Conservation (phyloP, 169 alveolate genomes). For the Plasmodium gonderi region DNA sequence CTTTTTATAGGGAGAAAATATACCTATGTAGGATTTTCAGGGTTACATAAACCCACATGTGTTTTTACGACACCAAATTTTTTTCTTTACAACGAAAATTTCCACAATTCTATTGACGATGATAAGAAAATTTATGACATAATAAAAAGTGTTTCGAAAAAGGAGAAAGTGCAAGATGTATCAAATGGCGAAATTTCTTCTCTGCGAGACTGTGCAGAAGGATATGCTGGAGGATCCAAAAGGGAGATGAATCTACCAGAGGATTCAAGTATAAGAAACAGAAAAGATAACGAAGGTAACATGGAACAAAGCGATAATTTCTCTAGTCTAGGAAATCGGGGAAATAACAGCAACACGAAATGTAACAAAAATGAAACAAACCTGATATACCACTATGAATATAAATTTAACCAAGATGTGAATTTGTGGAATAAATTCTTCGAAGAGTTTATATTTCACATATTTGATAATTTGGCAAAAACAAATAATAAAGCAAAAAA, state of each 20-base stretch:
- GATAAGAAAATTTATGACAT: conserved; percentile 13
- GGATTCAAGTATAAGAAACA: too few relatives aligned
- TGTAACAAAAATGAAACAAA: background rate
- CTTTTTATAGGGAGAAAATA: conserved; percentile 67
- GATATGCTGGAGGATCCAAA: background rate
- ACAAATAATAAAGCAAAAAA: conserved; percentile 53
- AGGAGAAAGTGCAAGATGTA: background rate
- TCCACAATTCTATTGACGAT: conserved; percentile 27
- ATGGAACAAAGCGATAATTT: background rate
- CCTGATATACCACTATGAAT: conserved; percentile 62
- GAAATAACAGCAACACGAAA: background rate
- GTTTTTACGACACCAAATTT: conserved; percentile 34
- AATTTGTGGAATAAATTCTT: conserved; percentile 57
- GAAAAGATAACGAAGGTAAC: background rate
- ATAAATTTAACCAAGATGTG: conserved; percentile 42
- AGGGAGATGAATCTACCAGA: background rate
- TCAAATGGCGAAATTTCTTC: background rate
- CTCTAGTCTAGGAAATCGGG: background rate
- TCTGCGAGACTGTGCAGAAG: background rate
- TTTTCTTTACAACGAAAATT: conserved; percentile 55
- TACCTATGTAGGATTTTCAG: conserved; percentile 56
- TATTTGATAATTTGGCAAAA: conserved; percentile 37
- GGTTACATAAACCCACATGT: conserved; percentile 41
- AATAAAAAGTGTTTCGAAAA: background rate
- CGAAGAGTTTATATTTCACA: conserved; percentile 40